These are phyloP conservation scores for Penicillium lagena DNA, from an alignment of 495 filamentous ascomycete species.

Conservation along the genomic window DNA sequence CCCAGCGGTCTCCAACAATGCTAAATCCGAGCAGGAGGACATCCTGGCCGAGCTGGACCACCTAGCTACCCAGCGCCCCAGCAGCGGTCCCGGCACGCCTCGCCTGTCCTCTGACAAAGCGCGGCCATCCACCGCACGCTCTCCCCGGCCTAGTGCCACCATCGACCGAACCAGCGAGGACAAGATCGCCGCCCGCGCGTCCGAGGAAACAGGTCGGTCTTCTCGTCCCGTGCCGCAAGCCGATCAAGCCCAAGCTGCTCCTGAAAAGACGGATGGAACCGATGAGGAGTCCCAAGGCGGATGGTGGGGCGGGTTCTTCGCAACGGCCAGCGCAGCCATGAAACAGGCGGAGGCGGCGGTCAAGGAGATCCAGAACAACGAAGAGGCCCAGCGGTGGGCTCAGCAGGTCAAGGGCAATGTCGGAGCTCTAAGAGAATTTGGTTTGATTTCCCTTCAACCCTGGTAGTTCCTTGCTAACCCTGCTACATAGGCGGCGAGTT, in stretches of 20 bases:
- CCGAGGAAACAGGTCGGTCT: constrained; percentile 66
- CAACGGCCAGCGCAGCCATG: constrained; percentile 66
- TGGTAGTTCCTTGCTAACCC: constrained; percentile 8
- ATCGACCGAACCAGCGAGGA: constrained; percentile 57
- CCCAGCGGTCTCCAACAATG: constrained; percentile 27
- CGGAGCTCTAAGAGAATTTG: constrained; percentile 68
- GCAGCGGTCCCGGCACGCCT: constrained; percentile 77
- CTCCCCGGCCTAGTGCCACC: constrained; percentile 53
- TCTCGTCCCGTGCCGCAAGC: constrained; percentile 51
- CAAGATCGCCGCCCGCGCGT: constrained; percentile 55
- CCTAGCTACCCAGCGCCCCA: constrained; percentile 59
- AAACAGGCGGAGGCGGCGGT: constrained; percentile 92
- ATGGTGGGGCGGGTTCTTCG: constrained; percentile 88
- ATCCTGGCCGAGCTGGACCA: constrained; percentile 81
- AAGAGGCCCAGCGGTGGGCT: constrained; percentile 94
- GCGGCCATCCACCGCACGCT: constrained; percentile 36
- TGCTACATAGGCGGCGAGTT: constrained; percentile 71
- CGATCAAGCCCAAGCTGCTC: constrained; percentile 28
- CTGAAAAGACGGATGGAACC: constrained; percentile 16
- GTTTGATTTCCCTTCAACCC: constrained; percentile 31
- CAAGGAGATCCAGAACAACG: constrained; percentile 91
- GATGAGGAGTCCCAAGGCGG: constrained; percentile 45
- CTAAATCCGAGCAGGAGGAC: constrained; percentile 50
- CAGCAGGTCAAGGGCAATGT: constrained; percentile 92
- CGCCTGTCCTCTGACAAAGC: constrained; percentile 55